These are phyloP conservation scores for Rugiboletus extremiorientalis DNA, from an alignment of 1,284 basidiomycete species.

Conservation along the genomic window DNA sequence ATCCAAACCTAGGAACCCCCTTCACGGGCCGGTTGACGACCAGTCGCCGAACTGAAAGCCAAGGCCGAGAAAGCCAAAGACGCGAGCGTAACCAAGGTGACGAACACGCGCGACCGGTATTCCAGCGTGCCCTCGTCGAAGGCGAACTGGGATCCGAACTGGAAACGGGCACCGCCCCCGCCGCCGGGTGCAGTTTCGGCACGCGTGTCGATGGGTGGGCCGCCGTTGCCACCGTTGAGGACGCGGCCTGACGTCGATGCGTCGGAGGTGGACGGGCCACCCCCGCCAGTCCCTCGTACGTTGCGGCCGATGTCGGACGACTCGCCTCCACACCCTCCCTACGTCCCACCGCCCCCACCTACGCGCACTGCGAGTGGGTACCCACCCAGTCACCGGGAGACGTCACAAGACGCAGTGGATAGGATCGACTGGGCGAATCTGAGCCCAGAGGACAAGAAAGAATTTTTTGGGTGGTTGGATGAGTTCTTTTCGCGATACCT, in stretches of 20 bases:
- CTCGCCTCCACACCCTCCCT: neutral
- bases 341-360: slow-evolving; percentile 13
- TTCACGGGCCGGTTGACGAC: too few species aligned
- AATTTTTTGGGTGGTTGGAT: slow-evolving; percentile 75
- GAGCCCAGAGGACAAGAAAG: slow-evolving; percentile 62
- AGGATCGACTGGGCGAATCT: slow-evolving; percentile 70
- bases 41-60: slow-evolving; percentile 63
- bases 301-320: slow-evolving; percentile 8
- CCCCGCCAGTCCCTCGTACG: slow-evolving; percentile 1
- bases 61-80: slow-evolving; percentile 62
- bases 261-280: neutral
- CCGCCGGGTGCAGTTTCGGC: slow-evolving; percentile 13
- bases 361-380: slow-evolving; percentile 26
- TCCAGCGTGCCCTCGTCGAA: slow-evolving; percentile 56
- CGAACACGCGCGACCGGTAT: slow-evolving; percentile 56
- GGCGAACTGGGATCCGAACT: slow-evolving; percentile 58
- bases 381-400: slow-evolving; percentile 11
- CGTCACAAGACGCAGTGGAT: slow-evolving; percentile 6
- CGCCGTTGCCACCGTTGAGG: slow-evolving; percentile 21
- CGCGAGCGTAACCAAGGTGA: slow-evolving; percentile 48
- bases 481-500: slow-evolving; percentile 64
- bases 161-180: slow-evolving; percentile 31
- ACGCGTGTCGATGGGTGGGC: slow-evolving; percentile 8
- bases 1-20: too few species aligned
- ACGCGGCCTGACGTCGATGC: slow-evolving; percentile 9